These are phyloP conservation scores for Cercospora sp. DNA, from an alignment of 2,329 filamentous ascomycete species.

Conservation along the genomic window DNA sequence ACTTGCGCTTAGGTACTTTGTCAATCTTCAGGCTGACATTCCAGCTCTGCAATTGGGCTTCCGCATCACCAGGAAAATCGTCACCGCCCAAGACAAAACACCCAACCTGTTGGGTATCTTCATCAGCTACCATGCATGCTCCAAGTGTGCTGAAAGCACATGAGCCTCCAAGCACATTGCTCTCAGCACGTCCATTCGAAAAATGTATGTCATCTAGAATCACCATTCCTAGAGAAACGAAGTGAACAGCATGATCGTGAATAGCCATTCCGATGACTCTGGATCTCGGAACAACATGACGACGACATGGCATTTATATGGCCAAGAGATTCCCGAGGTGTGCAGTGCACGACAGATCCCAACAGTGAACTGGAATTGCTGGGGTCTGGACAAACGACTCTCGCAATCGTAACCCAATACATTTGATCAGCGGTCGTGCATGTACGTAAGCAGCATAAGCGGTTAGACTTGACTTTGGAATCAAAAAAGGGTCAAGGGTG, in stretches of 20 bases:
- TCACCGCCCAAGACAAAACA: conserved; percentile 19
- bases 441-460: background rate
- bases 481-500: background rate
- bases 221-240: conserved; percentile 18
- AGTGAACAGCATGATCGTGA: conserved; percentile 8
- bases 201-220: conserved; percentile 21
- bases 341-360: background rate
- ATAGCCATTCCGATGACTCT: conserved; percentile 14
- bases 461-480: background rate
- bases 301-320: background rate
- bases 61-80: conserved; percentile 17
- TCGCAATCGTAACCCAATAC: background rate
- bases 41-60: conserved; percentile 12
- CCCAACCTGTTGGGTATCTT: conserved; percentile 1
- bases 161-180: conserved; percentile 18
- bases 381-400: background rate
- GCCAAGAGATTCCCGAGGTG: background rate
- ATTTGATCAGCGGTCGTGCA: background rate
- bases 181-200: conserved; percentile 6
- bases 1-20: background rate
- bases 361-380: background rate
- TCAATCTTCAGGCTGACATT: conserved; percentile 15
- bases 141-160: conserved; percentile 17
- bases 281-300: background rate
- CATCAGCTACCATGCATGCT: conserved; percentile 14